Percentiles rank a stretch among this genome's conserved stretches.
phyloP scores from a whole-genome alignment of 2,329 filamentous ascomycete genomes.

The Ploettnerulaceae sp. region DNA sequence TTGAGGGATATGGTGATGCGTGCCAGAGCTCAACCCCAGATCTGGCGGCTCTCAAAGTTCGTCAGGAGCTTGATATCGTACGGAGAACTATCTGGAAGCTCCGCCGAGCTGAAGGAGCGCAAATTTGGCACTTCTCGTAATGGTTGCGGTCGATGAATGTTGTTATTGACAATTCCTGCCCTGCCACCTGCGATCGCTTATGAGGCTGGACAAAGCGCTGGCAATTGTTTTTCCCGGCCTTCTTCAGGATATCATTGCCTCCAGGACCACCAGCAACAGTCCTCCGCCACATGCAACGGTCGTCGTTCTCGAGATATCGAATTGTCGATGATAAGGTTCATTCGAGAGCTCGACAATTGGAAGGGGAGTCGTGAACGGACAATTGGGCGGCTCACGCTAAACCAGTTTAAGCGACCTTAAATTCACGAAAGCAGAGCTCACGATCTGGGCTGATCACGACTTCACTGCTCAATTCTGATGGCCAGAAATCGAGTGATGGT shows the following conservation, averaged over 20 bases:
- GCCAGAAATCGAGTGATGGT: not conserved
- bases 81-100: not conserved
- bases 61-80: not conserved
- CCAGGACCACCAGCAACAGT: conserved; percentile 10
- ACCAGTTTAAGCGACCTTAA: conserved; percentile 3
- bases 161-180: conserved; percentile 22
- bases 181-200: conserved; percentile 25
- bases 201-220: conserved; percentile 1
- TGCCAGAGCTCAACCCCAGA: not conserved
- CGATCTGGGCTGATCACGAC: too few species aligned
- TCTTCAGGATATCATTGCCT: conserved; percentile 17
- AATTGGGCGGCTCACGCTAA: conserved; percentile 6
- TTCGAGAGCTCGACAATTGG: conserved; percentile 4
- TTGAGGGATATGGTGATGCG: not conserved
- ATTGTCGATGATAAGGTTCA: conserved; percentile 10
- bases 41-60: not conserved
- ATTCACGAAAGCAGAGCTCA: too few species aligned
- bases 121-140: conserved; percentile 3
- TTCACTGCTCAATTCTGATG: conserved; percentile 6
- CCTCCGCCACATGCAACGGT: conserved; percentile 12
- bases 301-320: conserved; percentile 5
- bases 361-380: conserved; percentile 7
- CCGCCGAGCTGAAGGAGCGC: not conserved
- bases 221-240: conserved; percentile 11
- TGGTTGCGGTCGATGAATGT: conserved; percentile 9